Evolutionary conservation across 345 rosid genomes (phyloP).

Genomic region (Eucalyptus sp.): DNA sequence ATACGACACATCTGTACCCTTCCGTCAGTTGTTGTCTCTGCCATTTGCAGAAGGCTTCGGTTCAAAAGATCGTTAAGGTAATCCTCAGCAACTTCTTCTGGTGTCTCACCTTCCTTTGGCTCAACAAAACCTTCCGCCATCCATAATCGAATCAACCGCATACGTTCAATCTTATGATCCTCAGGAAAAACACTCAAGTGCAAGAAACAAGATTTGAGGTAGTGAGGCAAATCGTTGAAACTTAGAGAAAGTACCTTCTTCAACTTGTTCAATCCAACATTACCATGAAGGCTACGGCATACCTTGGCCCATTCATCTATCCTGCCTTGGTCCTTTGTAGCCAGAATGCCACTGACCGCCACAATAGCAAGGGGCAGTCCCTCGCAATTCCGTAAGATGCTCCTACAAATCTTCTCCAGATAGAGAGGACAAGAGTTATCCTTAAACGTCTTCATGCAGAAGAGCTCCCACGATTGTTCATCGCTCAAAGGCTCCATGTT

Average conservation of each 20-base stretch:
- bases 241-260: conserved; percentile 9
- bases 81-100: conserved; percentile 9
- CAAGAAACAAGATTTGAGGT: conserved; percentile 4
- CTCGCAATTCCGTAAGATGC: conserved; percentile 11
- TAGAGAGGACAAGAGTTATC: not conserved
- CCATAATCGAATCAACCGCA: conserved; percentile 2
- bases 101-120: not conserved
- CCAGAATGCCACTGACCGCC: conserved; percentile 14
- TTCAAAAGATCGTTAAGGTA: conserved; percentile 1
- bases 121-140: conserved; percentile 8
- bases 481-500: not conserved
- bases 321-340: not conserved
- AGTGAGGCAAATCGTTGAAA: conserved; percentile 6
- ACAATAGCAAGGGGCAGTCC: conserved; percentile 23
- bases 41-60: conserved; percentile 3
- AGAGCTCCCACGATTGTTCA: conserved; percentile 9
- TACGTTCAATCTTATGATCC: not conserved
- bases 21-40: not conserved
- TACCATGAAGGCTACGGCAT: not conserved
- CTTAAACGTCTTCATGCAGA: conserved; percentile 6
- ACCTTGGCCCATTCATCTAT: conserved; percentile 10
- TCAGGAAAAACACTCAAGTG: conserved; percentile 11
- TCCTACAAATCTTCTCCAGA: not conserved
- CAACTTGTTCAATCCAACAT: not conserved
- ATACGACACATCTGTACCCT: conserved; percentile 1